Evolutionary conservation across 2,329 filamentous ascomycete species (phyloP), one percentile per base, ranked within the genome.

Genomic region (Thelonectria blattea): DNA sequence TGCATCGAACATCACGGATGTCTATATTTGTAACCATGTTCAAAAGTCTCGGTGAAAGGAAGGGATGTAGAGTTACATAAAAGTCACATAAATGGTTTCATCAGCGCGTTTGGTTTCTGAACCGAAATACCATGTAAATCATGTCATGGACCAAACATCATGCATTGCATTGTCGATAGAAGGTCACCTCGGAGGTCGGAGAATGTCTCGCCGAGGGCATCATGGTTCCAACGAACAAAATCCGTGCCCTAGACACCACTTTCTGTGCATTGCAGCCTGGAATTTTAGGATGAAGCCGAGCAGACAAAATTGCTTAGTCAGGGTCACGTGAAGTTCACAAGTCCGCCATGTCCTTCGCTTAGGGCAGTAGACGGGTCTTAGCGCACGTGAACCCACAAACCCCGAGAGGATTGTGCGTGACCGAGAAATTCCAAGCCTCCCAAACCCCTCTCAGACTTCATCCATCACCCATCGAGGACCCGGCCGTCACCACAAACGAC

Each of bases 341-440:
- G 56, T 70, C 65, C 68, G 9, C 41, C 22, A 30, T 61, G 76
- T 75, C 76, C 74, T 76, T 79, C 77, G 75, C 77, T 79, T 79
- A 78, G 74, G 65, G 68, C 63, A 57, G 60, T 55, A 52, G 32
- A 67, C 62, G 64, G 62, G 70, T 71, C 62, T 65, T 70, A 72
- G 75, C 71, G 75, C 75, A 76, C 72, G 72, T 74, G 72, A 77
- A 76, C 76, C 75, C 77, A 79, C 76, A 79, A 78, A 77, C 75
- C 75, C 69, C 66, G 64, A 65, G 68, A 65, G 68, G 71, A 73
- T 71, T 73, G 70, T 78, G 68, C 64, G 71, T 69, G 68, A 71
- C 68, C 69, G 68, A 76, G 75, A 79, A 78, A 76, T 78, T 78
- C 72, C 76, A 39, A 69, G 71, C 69, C 69, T 71, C 68, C 62